A percentile compares a stretch with the other conserved stretches of the same genome.
Conservation (phyloP, 1,139 yeast genomes). For the Suhomyces taliae region DNA sequence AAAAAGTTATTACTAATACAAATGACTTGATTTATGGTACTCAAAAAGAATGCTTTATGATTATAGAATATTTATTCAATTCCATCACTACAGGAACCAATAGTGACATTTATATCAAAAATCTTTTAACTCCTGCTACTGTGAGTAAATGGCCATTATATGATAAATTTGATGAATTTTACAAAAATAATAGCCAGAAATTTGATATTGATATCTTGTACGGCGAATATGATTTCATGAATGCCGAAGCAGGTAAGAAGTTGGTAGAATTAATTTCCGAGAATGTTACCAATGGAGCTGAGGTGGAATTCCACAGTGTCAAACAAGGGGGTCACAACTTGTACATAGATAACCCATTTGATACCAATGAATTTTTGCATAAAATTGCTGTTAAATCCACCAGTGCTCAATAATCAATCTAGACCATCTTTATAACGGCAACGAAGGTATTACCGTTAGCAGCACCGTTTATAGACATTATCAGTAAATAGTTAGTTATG, state of each 20-base stretch:
- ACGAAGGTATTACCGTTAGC: too few relatives aligned
- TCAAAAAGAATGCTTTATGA: conserved; percentile 41
- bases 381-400: conserved; percentile 12
- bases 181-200: conserved; percentile 21
- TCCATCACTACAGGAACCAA: conserved; percentile 60
- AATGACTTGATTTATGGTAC: conserved; percentile 43
- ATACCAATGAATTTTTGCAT: conserved; percentile 45
- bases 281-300: conserved; percentile 46
- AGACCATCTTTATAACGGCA: background rate
- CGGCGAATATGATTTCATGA: conserved; percentile 90
- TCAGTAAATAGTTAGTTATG: too few relatives aligned
- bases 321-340: conserved; percentile 49
- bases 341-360: conserved; percentile 50
- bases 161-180: conserved; percentile 53
- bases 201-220: conserved; percentile 61
- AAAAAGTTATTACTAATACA: conserved; percentile 20
- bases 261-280: conserved; percentile 41
- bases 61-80: conserved; percentile 60
- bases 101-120: conserved; percentile 65
- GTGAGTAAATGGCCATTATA: conserved; percentile 74
- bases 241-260: conserved; percentile 65
- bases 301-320: conserved; percentile 26
- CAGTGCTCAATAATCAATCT: background rate
- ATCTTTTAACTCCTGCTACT: conserved; percentile 70
- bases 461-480: too few relatives aligned